A percentile compares a stretch with the other conserved stretches of the same genome.
These are phyloP conservation scores for Salix suchowensis DNA, from an alignment of 345 rosid genomes.

Conservation along the genomic window DNA sequence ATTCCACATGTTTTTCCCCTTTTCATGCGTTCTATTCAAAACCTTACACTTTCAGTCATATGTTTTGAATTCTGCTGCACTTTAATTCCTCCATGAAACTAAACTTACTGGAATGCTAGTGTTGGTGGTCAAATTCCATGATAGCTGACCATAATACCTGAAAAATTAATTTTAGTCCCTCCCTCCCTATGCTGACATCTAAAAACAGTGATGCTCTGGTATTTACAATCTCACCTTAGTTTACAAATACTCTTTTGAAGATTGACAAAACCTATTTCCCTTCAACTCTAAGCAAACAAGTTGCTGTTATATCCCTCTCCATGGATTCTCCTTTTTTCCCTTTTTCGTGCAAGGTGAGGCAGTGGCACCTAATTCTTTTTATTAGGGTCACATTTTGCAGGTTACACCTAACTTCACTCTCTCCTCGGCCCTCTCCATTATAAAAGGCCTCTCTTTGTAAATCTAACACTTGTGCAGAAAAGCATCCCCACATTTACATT, in stretches of 20 bases:
- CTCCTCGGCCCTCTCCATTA: not conserved
- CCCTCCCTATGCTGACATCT: too few relatives aligned
- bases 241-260: not conserved
- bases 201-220: not conserved
- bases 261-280: not conserved
- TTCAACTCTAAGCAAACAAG: not conserved
- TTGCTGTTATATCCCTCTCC: not conserved
- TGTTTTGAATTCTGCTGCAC: not conserved
- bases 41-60: not conserved
- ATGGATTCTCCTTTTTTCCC: too few relatives aligned
- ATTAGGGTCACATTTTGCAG: not conserved
- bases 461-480: not conserved
- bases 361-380: not conserved
- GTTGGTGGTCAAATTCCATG: not conserved
- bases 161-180: not conserved
- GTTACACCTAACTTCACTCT: not conserved
- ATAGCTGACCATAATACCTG: not conserved
- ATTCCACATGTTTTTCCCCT: not conserved
- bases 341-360: not conserved
- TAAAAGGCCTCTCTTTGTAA: not conserved
- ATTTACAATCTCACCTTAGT: not conserved
- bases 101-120: not conserved
- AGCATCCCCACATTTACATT: not conserved
- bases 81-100: too few relatives aligned
- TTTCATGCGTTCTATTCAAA: not conserved